Base-by-base conservation (phyloP, 2,329 filamentous ascomycete species). In the Fusarium coffeatum region DNA sequence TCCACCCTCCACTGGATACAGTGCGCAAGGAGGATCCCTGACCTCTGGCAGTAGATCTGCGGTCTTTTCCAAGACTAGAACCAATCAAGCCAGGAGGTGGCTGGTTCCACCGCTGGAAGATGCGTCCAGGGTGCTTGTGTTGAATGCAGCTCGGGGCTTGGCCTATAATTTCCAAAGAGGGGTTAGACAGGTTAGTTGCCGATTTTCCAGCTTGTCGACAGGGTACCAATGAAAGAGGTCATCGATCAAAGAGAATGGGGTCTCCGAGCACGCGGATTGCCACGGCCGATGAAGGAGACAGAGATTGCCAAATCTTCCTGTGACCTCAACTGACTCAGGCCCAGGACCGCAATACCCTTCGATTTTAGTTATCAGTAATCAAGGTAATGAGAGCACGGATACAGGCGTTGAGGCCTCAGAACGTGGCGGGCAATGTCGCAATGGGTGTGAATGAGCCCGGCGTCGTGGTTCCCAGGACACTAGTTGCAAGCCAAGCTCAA, bases 401-500 rank as follows among this genome's bases (percentile, higher is more conserved):
- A n/a, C n/a, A 42, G n/a, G 67, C 73, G 73, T 58, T 62, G 68
- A 72, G 66, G 68, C 67, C 59, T 67, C 45, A 62, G 69, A 75
- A 73, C 70, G 70, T 75, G 73, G 73, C 72, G 65, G 70, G 70
- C 70, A 59, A 75, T 66, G 71, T 72, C 66, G 73, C 68, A 66
- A 75, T 66, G 73, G 60, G 73, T 75, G 74, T 75, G 72, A 59
- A 62, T 64, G 74, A 76, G 74, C 72, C 74, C 74, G 68, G 68
- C 66, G 63, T 68, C 58, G 70, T 77, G 76, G 75, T 78, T 76
- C 76, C 66, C 69, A 72, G 56, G 59, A 72, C 58, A 68, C 75
- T 77, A 77, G 74, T 76, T 53, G 64, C 65, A 75, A 77, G 72
- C 72, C 71, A 73, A 68, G 74, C 71, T 76, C 63, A 66, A 70